These are phyloP conservation scores for Trematosphaeria pertusa DNA, from an alignment of 2,329 filamentous ascomycete genomes.

Conservation along the genomic window DNA sequence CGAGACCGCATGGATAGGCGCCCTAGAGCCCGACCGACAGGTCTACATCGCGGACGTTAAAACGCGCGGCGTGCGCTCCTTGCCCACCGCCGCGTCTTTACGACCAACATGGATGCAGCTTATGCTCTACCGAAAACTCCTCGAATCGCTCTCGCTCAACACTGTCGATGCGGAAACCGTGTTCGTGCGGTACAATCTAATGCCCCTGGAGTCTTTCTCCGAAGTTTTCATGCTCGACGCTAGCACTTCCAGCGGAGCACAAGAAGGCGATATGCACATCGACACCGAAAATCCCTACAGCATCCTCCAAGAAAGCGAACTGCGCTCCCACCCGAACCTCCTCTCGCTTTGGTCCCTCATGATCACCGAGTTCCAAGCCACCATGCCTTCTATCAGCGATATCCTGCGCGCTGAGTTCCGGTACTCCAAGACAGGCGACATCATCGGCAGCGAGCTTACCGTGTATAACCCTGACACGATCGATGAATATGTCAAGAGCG, in stretches of 20 bases:
- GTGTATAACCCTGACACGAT: conserved; percentile 70
- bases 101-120: conserved; percentile 85
- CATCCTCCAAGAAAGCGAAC: conserved; percentile 55
- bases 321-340: conserved; percentile 66
- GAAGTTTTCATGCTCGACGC: conserved; percentile 81
- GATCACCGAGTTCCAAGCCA: conserved; percentile 63
- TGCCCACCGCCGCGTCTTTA: conserved; percentile 71
- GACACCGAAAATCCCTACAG: conserved; percentile 30
- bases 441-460: conserved; percentile 68
- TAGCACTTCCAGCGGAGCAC: too few species aligned
- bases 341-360: conserved; percentile 67
- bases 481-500: conserved; percentile 69
- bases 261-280: conserved; percentile 55
- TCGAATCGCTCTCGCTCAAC: conserved; percentile 77
- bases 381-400: conserved; percentile 60
- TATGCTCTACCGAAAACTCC: conserved; percentile 85
- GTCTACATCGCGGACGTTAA: conserved; percentile 91
- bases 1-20: conserved; percentile 15
- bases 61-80: conserved; percentile 70
- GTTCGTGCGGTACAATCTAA: conserved; percentile 74
- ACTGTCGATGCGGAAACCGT: conserved; percentile 73
- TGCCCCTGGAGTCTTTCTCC: conserved; percentile 72
- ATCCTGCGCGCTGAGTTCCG: conserved; percentile 66
- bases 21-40: conserved; percentile 33
- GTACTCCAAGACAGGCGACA: conserved; percentile 52